Base-by-base conservation (phyloP, 768 basidiomycete genomes). In the Boletus huronensis region DNA sequence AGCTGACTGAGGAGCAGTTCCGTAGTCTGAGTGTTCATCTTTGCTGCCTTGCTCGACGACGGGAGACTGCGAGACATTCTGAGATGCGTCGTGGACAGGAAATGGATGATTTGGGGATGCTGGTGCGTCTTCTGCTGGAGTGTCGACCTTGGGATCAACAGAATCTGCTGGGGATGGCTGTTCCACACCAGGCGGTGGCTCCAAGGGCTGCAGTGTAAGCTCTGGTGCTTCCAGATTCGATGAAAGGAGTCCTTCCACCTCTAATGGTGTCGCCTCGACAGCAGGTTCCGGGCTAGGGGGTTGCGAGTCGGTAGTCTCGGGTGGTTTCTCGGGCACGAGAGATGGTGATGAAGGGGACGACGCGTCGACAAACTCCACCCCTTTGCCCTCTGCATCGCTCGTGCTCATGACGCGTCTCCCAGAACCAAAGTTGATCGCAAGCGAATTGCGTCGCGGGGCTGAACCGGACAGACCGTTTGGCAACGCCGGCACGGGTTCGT, bases 391-490 rank as follows among this genome's bases (percentile, higher is more conserved):
- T 3, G 42, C 55, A 29, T 56, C 58, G 8, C 54, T 57, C 28
- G 51, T n/a, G 42, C 58, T 65, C 54, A 58, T 32, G 36, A 49
- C 64, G 31, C 61, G 66, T 58, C 57, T 58, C n/a, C 47, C 60
- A 29, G 63, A 52, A 6, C 58, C 59, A 57, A 70, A 61, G 17
- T 55, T 54, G 41, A 62, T 43, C 17, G 70, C 66, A 14, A 70
- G 46, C 47, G 70, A 72, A 47, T 72, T 72, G 39, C 69, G 69
- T 36, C 69, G 64, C 0, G 50, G 62, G 1, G 41, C 35, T 1
- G 19, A 10, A 3, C 47, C 44, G 1, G 49, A 3, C 2, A 48
- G 29, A 41, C 48, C 50, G 41, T 53, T 59, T 11, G 70, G 69
- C 45, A 72, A 23, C 19, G 61, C 43, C 3, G 69, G 69, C 8